These are phyloP conservation scores for Diaporthe destruens DNA, from an alignment of 2,329 filamentous ascomycete genomes.

Conservation along the genomic window DNA sequence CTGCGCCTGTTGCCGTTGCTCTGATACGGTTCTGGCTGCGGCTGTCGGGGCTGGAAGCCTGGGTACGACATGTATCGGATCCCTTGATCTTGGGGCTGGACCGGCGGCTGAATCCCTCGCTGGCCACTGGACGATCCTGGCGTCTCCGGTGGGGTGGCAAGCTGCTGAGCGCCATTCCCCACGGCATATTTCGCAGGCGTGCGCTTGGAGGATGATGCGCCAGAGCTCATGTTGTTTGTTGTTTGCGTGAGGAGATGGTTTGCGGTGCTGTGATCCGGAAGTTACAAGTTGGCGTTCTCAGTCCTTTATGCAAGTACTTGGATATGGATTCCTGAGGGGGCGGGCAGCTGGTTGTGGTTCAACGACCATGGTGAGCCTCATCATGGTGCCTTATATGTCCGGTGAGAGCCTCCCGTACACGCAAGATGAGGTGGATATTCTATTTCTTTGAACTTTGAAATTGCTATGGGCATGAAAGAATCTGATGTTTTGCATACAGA, in stretches of 20 bases:
- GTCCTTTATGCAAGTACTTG: neutral
- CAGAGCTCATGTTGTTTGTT: neutral
- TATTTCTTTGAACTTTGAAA: neutral
- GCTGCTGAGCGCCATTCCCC: neutral
- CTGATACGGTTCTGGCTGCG: neutral
- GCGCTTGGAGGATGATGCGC: neutral
- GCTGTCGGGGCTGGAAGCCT: neutral
- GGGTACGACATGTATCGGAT: neutral
- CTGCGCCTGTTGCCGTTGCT: neutral
- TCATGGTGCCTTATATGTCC: neutral
- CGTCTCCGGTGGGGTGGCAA: neutral
- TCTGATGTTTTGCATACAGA: neutral
- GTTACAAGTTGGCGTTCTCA: neutral
- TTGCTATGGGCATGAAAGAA: neutral
- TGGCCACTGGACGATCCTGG: neutral
- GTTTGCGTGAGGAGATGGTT: neutral
- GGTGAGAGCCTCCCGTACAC: neutral
- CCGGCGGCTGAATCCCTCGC: neutral
- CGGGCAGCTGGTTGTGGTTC: neutral
- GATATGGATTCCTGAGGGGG: neutral
- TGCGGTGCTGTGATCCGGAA: neutral
- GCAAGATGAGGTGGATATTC: neutral
- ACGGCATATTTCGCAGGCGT: neutral
- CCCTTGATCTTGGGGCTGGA: neutral
- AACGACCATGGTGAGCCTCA: too few relatives aligned